Evolutionary conservation across 192 early-diverging fungal species (phyloP), one percentile per base, ranked within the genome.

Genomic region (Backusella tarrabulga): DNA sequence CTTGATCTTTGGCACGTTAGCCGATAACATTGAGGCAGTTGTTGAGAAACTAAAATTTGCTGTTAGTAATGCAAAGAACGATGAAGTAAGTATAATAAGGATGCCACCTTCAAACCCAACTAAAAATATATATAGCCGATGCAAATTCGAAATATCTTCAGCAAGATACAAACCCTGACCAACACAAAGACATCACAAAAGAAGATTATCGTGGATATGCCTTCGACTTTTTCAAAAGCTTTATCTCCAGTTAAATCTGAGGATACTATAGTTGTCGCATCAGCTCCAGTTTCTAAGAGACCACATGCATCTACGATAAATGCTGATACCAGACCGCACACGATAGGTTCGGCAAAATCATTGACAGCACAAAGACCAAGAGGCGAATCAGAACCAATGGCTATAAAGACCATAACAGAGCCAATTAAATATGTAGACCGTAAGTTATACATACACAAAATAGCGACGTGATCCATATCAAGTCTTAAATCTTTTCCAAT

Each of bases 21-120:
- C 78, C 60, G 77, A 82, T 14, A 77, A 82, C 36, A 72, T 82
- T 26, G 80, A 82, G n/a, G 68, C 75, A 14, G 69, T 82, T 36
- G 76, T 74, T 17, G 80, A 78, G 26, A 74, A 75, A 38, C 26
- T 82, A 15, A 63, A 77, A 63, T 72, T 82, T 36, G 76, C 74
- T 21, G 71, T 82, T 34, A 63, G 78, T 46, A 78, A 78, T 72
- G 73, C 80, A 6, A 80, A 80, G 68, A 73, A 40, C 21, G 35
- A 63, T 12, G 66, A 80, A 7, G 73, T 79, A 75, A 74, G 42
- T 26, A 17, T 29, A n/a, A 7, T 70, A 14, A 32, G 7, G 9
- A 12, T 7, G 15, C 1, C 17, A 21, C 1, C 4, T n/a, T 35
- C 5, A 35, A 35, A 5, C 8, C 19, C 35, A 32, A 11, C 6